phyloP scores from a whole-genome alignment of 129 eudicot species.

The Arctium minus region DNA sequence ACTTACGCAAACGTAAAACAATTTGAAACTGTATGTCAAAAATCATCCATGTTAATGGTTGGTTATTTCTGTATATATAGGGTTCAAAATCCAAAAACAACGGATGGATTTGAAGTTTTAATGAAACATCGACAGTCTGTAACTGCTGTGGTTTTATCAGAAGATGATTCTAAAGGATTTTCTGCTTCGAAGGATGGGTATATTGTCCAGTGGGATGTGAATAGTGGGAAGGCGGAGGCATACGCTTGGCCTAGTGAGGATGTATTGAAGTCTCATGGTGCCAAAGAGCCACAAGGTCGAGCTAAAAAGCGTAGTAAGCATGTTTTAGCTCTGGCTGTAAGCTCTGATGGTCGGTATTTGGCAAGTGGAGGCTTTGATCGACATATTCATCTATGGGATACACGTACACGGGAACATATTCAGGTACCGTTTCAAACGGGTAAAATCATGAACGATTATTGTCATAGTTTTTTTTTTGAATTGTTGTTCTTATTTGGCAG shows the following conservation, averaged over 20 bases:
- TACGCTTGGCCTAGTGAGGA: conserved; percentile 79
- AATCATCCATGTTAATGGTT: neutral
- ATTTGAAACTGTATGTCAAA: neutral
- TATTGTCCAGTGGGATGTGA: conserved; percentile 77
- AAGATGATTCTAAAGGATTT: conserved; percentile 75
- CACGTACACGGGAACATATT: conserved; percentile 74
- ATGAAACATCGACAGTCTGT: conserved; percentile 90
- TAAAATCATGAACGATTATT: neutral
- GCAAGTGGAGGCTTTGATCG: conserved; percentile 97
- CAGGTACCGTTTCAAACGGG: conserved; percentile 39
- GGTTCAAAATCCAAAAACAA: conserved; percentile 56
- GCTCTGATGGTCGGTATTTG: conserved; percentile 88
- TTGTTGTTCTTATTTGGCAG: neutral
- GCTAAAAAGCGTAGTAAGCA: conserved; percentile 76
- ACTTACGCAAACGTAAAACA: neutral
- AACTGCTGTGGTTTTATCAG: conserved; percentile 80
- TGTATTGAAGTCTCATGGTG: conserved; percentile 78
- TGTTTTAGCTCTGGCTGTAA: conserved; percentile 78
- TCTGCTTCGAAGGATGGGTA: conserved; percentile 94
- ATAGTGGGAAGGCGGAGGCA: conserved; percentile 61
- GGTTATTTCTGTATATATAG: conserved; percentile 29
- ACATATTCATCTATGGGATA: conserved; percentile 95
- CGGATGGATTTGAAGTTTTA: conserved; percentile 46
- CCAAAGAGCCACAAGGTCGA: conserved; percentile 75
- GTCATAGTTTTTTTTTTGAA: neutral